Percentiles rank a stretch among this genome's conserved stretches.
phyloP scores from a whole-genome alignment of 192 early-diverging fungal species.

The Entophlyctis helioformis region DNA sequence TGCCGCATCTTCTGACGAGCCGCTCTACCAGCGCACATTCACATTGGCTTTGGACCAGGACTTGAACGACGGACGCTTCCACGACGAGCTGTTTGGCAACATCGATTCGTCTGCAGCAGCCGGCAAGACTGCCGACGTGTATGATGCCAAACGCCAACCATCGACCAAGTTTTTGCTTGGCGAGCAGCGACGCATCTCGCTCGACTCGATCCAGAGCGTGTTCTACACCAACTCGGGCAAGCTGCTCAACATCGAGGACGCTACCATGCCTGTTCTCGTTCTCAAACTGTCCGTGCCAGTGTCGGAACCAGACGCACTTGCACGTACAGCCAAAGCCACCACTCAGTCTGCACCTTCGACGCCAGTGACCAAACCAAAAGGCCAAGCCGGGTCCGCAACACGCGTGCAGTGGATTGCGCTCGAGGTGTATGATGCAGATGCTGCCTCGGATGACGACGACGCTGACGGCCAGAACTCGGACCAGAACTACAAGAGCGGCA shows the following conservation, averaged over 20 bases:
- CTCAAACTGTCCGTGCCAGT: too few species aligned
- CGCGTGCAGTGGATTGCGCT: conserved; percentile 21
- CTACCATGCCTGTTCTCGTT: conserved; percentile 54
- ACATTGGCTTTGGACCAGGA: conserved; percentile 51
- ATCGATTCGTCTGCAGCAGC: conserved; percentile 6
- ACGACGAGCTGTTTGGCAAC: conserved; percentile 37
- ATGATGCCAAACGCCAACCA: too few species aligned
- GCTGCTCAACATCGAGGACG: conserved; percentile 66
- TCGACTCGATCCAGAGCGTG: conserved; percentile 37
- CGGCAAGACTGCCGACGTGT: conserved; percentile 8
- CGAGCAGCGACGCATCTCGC: conserved; percentile 18
- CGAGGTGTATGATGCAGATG: conserved; percentile 14
- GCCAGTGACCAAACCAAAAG: too few species aligned
- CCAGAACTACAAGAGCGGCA: too few species aligned
- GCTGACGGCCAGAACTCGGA: too few species aligned
- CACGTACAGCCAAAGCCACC: too few species aligned
- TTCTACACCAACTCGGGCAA: conserved; percentile 64
- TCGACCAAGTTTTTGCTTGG: too few species aligned
- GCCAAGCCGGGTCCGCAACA: too few species aligned
- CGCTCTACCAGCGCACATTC: conserved; percentile 17
- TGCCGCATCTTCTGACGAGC: not conserved
- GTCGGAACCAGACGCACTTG: too few species aligned
- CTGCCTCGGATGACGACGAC: too few species aligned
- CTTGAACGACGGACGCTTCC: conserved; percentile 64
- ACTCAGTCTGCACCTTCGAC: too few species aligned